These are phyloP conservation scores for Rugosomyces carneus DNA, from an alignment of 1,284 basidiomycete species.

Conservation along the genomic window DNA sequence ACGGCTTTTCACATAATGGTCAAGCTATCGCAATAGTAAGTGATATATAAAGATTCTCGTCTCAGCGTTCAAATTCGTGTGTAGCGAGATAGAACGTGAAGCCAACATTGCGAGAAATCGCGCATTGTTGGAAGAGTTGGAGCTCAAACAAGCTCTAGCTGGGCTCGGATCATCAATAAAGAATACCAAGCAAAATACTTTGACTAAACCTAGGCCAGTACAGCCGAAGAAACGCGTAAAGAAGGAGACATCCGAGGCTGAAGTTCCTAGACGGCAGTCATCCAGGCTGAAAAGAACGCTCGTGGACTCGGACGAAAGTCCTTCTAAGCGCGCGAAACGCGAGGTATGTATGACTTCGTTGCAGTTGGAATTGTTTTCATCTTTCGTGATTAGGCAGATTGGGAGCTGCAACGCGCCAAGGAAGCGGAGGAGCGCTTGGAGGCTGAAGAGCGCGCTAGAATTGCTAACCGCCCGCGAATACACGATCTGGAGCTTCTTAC, in stretches of 20 bases:
- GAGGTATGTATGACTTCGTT: constrained; percentile 40
- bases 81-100: constrained; percentile 67
- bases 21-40: constrained; percentile 48
- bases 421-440: constrained; percentile 54
- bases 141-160: constrained; percentile 52
- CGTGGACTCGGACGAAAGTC: constrained; percentile 56
- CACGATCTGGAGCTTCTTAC: constrained; percentile 57
- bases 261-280: constrained; percentile 56
- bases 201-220: constrained; percentile 53
- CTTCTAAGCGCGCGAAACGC: constrained; percentile 53
- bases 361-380: background rate
- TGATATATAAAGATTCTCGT: background rate
- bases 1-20: constrained; percentile 24
- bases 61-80: background rate
- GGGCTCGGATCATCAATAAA: constrained; percentile 40
- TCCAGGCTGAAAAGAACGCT: constrained; percentile 45
- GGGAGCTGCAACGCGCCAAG: constrained; percentile 39
- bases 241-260: constrained; percentile 35
- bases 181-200: constrained; percentile 31
- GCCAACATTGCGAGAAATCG: constrained; percentile 75
- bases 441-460: constrained; percentile 53
- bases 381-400: constrained; percentile 28
- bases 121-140: constrained; percentile 62
- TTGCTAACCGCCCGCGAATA: constrained; percentile 61
- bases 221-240: constrained; percentile 50